A percentile compares a stretch with the other conserved stretches of the same genome.
phyloP scores from a whole-genome alignment of 768 basidiomycete genomes.

The Cystofilobasidium capitatum region DNA sequence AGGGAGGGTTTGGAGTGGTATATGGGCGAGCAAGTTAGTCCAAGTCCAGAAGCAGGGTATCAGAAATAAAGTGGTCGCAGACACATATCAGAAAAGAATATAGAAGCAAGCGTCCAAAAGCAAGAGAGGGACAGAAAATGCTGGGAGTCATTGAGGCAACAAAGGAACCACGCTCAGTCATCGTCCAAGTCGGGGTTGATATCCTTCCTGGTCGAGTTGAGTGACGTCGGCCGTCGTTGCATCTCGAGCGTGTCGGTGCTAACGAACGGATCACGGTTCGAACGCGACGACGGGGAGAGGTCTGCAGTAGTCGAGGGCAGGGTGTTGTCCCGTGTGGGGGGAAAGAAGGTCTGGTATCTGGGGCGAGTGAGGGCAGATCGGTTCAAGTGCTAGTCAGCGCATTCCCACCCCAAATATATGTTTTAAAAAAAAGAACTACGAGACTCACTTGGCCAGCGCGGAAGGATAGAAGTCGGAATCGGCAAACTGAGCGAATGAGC shows the following conservation, averaged over 20 bases:
- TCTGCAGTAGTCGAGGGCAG: not conserved
- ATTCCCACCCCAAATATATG: not conserved
- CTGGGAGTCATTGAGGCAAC: not conserved
- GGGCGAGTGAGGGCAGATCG: too few species aligned
- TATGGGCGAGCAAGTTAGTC: too few species aligned
- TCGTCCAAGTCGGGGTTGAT: not conserved
- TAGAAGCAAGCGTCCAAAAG: too few species aligned
- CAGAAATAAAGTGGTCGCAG: too few species aligned
- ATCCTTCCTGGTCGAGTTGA: not conserved
- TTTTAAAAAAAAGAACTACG: not conserved
- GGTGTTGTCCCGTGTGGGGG: not conserved
- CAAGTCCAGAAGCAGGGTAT: too few species aligned
- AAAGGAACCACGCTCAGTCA: not conserved
- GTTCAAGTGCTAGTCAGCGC: not conserved
- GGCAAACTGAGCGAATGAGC: not conserved
- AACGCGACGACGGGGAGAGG: too few species aligned
- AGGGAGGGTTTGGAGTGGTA: too few species aligned
- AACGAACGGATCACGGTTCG: not conserved
- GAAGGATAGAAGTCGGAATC: not conserved
- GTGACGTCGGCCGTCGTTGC: not conserved
- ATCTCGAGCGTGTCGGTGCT: conserved; percentile 6
- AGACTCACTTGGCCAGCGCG: not conserved
- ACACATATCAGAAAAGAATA: too few species aligned
- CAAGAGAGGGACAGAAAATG: not conserved
- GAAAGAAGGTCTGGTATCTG: not conserved